Evolutionary conservation across 2,329 filamentous ascomycete genomes (phyloP), one percentile per base, ranked within the genome.

Genomic region (Venturia effusa): DNA sequence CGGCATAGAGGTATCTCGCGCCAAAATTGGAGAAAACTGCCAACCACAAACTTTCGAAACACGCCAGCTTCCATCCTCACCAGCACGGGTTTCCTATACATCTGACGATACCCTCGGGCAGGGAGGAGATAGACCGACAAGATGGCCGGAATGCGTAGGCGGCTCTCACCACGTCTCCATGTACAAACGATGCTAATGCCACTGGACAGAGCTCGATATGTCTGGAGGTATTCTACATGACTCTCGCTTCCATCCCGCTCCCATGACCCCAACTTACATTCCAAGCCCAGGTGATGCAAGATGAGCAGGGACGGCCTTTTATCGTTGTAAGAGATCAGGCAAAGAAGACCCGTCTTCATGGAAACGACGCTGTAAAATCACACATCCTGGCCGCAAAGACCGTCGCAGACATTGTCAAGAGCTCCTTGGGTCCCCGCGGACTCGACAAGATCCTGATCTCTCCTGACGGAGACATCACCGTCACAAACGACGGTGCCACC

Each of bases 361-460:
- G 94, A 72, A 97, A 88, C 77, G 94, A 99, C 74, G 94, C 94
- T 62, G 91, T 99, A 77, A 99, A 99, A 79, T 91, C 92, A 72
- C 95, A 99, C 79, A 99, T 99, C 72, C 86, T 97, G 71, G 93
- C 94, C 66, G 95, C 95, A 64, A 88, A 92, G 75, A 97, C 94
- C 65, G 92, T 99, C 70, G 89, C 94, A 70, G 96, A 92, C 79
- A 94, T 99, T 71, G 91, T 99, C 78, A 97, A 96, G 83, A 94
- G 91, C 66, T 99, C 95, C 68, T 83, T 99, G 71, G 94, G 94
- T 61, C 94, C 94, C 63, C 89, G 94, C 70, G 94, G 94, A 68
- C 87, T 99, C 73, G 94, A 99, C 82, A 99, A 99, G 82, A 99
- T 99, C 74, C 85, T 99, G 71, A 99, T 99, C 72, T 99, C 94